phyloP scores from a whole-genome alignment of 2,329 filamentous ascomycete species.

The Raffaelea deltoideospora region DNA sequence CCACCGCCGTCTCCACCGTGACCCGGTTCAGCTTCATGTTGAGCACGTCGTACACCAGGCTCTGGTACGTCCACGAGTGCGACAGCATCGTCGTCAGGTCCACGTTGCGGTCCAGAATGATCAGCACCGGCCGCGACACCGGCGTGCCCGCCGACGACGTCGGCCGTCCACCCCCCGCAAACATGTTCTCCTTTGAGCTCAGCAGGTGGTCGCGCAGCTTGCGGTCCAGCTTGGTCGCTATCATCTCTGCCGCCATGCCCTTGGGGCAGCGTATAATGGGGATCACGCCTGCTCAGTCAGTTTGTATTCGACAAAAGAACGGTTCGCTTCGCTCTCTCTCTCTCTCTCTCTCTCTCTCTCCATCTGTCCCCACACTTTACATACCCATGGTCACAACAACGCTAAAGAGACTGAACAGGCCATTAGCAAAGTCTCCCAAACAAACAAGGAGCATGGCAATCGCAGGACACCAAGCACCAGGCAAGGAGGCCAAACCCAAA shows the following conservation, averaged over 20 bases:
- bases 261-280: constrained; percentile 93
- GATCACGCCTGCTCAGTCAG: constrained; percentile 70
- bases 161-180: constrained; percentile 51
- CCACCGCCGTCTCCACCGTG: constrained; percentile 70
- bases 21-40: constrained; percentile 60
- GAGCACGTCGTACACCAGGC: constrained; percentile 54
- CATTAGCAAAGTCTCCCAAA: neutral
- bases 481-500: neutral
- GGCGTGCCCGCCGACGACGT: constrained; percentile 44
- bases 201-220: constrained; percentile 93
- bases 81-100: constrained; percentile 98
- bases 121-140: constrained; percentile 69
- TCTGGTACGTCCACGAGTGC: constrained; percentile 74
- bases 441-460: neutral
- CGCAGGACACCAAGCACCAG: no score
- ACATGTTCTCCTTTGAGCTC: constrained; percentile 95
- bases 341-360: no score
- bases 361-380: no score
- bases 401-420: constrained; percentile 58
- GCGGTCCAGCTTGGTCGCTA: constrained; percentile 82
- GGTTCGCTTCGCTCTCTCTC: no score
- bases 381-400: constrained; percentile 95
- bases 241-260: constrained; percentile 83
- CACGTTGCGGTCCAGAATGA: constrained; percentile 89
- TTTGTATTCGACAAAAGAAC: no score